Conservation (phyloP, 1,284 basidiomycete genomes). For the Cerioporus squamosus region DNA sequence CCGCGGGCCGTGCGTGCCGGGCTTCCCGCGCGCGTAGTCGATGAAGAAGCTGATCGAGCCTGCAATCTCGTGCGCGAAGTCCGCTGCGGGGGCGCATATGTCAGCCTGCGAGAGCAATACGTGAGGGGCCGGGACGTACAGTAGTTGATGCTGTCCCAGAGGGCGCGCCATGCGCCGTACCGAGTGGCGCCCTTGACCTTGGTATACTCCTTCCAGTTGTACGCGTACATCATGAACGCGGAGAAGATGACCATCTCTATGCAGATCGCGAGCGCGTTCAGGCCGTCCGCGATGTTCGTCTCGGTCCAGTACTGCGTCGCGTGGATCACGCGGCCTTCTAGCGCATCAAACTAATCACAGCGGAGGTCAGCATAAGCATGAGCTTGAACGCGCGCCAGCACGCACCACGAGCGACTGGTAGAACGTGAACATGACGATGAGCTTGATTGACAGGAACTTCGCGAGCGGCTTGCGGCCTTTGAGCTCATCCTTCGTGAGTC, state of each 20-base stretch:
- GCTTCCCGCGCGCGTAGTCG: slow-evolving; percentile 49
- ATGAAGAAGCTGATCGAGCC: slow-evolving; percentile 67
- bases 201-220: slow-evolving; percentile 69
- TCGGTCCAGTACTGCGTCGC: slow-evolving; percentile 80
- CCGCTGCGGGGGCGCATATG: slow-evolving; percentile 43
- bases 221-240: slow-evolving; percentile 81
- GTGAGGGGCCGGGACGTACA: slow-evolving; percentile 45
- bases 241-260: slow-evolving; percentile 92
- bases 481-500: slow-evolving; percentile 78
- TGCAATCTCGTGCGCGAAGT: slow-evolving; percentile 69
- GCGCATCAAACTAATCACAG: slow-evolving; percentile 51
- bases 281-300: slow-evolving; percentile 80
- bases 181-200: slow-evolving; percentile 36
- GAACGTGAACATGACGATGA: slow-evolving; percentile 87
- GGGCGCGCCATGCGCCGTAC: slow-evolving; percentile 63
- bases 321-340: slow-evolving; percentile 67
- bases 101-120: background rate
- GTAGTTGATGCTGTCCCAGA: slow-evolving; percentile 83
- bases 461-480: slow-evolving; percentile 75
- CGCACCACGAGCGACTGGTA: slow-evolving; percentile 77
- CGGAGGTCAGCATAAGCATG: background rate
- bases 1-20: slow-evolving; percentile 45
- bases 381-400: slow-evolving; percentile 11
- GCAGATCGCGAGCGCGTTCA: slow-evolving; percentile 81
- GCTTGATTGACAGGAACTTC: slow-evolving; percentile 84